These are phyloP conservation scores for Hypoxylon sp. DNA, from an alignment of 2,329 filamentous ascomycete genomes.

Conservation along the genomic window DNA sequence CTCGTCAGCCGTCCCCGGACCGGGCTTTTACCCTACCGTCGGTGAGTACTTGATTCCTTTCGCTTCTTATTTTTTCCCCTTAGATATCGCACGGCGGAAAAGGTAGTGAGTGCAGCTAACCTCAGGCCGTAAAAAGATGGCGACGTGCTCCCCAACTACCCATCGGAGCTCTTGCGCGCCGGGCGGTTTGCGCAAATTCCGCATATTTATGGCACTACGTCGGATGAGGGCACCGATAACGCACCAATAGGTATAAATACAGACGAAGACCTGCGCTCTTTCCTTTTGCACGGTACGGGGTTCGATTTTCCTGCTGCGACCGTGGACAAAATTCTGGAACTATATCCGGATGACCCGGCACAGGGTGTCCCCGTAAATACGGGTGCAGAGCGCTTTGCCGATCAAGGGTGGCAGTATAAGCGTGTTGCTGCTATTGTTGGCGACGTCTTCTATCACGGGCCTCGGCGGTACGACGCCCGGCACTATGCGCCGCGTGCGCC, in stretches of 20 bases:
- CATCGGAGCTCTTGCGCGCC: slow-evolving; percentile 67
- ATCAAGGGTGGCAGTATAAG: slow-evolving; percentile 65
- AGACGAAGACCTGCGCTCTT: slow-evolving; percentile 47
- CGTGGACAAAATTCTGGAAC: slow-evolving; percentile 58
- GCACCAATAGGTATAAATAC: slow-evolving; percentile 50
- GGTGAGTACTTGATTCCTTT: slow-evolving; percentile 42
- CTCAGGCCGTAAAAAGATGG: slow-evolving; percentile 62
- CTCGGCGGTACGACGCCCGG: slow-evolving; percentile 67
- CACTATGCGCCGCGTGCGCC: slow-evolving; percentile 65
- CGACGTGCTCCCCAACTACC: slow-evolving; percentile 68
- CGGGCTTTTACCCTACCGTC: slow-evolving; percentile 52
- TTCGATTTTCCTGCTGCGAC: slow-evolving; percentile 47
- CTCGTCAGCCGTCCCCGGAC: slow-evolving; percentile 53
- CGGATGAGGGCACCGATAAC: slow-evolving; percentile 70
- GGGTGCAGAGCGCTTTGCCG: slow-evolving; percentile 53
- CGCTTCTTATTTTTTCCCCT: not conserved
- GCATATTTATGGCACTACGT: slow-evolving; percentile 74
- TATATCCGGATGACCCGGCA: slow-evolving; percentile 67
- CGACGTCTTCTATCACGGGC: slow-evolving; percentile 70
- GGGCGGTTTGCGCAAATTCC: slow-evolving; percentile 76
- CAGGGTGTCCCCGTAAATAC: slow-evolving; percentile 64
- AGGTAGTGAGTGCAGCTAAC: slow-evolving; percentile 8
- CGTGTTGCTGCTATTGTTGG: slow-evolving; percentile 69
- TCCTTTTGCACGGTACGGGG: slow-evolving; percentile 41
- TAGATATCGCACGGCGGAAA: not conserved